Evolutionary conservation across 1,284 basidiomycete species (phyloP), one percentile per base, ranked within the genome.

Genomic region (Naganishia liquefaciens): DNA sequence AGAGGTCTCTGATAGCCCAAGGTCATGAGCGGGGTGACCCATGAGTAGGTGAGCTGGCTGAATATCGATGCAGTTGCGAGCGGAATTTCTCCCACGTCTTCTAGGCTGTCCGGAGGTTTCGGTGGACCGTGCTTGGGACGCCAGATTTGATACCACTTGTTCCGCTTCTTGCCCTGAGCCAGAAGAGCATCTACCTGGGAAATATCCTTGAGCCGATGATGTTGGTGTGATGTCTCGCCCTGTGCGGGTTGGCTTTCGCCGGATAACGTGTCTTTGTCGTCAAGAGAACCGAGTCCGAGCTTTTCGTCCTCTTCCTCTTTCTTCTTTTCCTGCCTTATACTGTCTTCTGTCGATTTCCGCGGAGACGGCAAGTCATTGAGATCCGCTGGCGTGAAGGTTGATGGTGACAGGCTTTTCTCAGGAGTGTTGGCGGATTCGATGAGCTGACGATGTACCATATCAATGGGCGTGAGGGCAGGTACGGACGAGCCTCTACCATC

Each of bases 21-120:
- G 61, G 83, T 83, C 86, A 91, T 88, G 60, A 90, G 81, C 1
- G 87, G 86, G 0, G 85, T 86, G n/a, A 77, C 72, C 76, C 76
- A 77, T 70, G 70, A 60, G 85, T 84, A 89, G 0, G 86, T 86
- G 33, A 89, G 77, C 27, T 83, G 76, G 9, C 85, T 85, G 15
- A 88, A 70, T 17, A 86, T 74, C 19, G 83, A 85, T 2, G 86
- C 85, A 17, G 76, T 77, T 0, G 81, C 83, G n/a, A 88, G 76
- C 0, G 87, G 86, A 30, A 85, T 86, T 43, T 84, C 82, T 3
- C 81, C 74, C 2, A 86, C 87, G 69, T 86, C 84, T 28, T 82
- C 82, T n/a, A 89, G 77, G 17, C 82, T 82, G 3, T 75, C 70
- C 3, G 83, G 84, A 0, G 87, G 81, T 2, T 84, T 84, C 0